These are phyloP conservation scores for Lasiodiplodia citricola DNA, from an alignment of 2,329 filamentous ascomycete species.

Conservation along the genomic window DNA sequence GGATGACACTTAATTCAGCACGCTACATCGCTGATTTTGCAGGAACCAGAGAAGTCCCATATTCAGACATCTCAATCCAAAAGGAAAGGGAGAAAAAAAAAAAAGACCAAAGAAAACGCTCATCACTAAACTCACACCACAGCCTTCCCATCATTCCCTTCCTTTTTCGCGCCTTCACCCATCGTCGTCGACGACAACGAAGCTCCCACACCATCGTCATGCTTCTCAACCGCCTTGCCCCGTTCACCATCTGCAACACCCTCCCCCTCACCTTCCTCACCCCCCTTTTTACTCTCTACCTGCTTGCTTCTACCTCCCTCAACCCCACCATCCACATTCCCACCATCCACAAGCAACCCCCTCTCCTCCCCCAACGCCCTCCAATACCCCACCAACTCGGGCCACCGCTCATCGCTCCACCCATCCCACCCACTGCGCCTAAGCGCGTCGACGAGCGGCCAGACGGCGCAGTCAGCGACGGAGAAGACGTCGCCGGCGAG, in stretches of 20 bases:
- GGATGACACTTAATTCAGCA: too few species aligned
- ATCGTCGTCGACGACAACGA: too few species aligned
- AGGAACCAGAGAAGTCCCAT: too few species aligned
- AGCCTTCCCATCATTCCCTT: too few species aligned
- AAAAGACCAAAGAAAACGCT: too few species aligned
- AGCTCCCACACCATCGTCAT: too few species aligned
- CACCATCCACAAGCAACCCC: background rate
- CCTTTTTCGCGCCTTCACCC: too few species aligned
- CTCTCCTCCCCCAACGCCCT: background rate
- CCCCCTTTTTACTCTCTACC: background rate
- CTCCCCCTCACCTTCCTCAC: background rate
- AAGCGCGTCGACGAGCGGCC: conserved; percentile 40
- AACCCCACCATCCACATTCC: background rate
- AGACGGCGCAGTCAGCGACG: conserved; percentile 41
- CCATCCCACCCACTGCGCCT: conserved; percentile 32
- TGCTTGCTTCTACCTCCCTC: background rate
- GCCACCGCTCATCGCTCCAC: conserved; percentile 2
- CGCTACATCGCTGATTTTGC: too few species aligned
- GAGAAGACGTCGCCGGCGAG: conserved; percentile 40
- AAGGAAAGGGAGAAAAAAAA: too few species aligned
- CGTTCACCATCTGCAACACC: background rate
- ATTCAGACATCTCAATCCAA: too few species aligned
- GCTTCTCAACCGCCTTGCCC: too few species aligned
- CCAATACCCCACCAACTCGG: background rate
- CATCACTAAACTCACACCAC: too few species aligned